phyloP scores from a whole-genome alignment of 805 yeast species.

The Saccharomycopsis sp. region DNA sequence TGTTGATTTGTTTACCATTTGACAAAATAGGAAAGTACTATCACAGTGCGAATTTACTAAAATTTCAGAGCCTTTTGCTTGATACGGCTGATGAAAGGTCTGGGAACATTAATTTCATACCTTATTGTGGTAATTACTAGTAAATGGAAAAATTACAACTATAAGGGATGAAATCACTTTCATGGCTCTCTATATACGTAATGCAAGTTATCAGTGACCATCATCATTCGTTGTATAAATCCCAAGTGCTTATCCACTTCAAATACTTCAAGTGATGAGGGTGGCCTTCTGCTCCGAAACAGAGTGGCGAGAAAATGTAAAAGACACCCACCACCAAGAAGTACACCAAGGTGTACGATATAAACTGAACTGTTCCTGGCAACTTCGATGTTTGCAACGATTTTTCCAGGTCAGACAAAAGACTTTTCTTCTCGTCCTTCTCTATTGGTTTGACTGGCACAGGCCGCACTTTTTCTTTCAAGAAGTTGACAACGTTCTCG shows the following conservation, averaged over 20 bases:
- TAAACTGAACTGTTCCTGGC: background rate
- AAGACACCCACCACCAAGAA: conserved; percentile 44
- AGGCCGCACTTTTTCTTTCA: conserved; percentile 1
- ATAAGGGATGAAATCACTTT: too few relatives aligned
- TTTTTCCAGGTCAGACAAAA: background rate
- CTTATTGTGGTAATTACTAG: too few relatives aligned
- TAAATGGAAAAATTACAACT: too few relatives aligned
- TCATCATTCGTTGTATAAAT: conserved; percentile 1
- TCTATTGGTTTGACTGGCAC: background rate
- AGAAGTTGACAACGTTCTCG: conserved; percentile 12
- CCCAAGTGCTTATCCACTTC: conserved; percentile 42
- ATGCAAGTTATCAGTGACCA: too few relatives aligned
- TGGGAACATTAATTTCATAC: too few relatives aligned
- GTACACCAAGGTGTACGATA: conserved; percentile 36
- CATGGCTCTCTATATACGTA: too few relatives aligned
- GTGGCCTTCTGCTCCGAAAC: conserved; percentile 58
- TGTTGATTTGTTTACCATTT: background rate
- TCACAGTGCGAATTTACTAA: too few relatives aligned
- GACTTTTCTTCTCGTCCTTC: conserved; percentile 3
- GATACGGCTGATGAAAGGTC: too few relatives aligned
- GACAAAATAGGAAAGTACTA: background rate
- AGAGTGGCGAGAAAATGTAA: conserved; percentile 45
- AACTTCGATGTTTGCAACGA: background rate
- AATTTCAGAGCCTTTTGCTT: too few relatives aligned
- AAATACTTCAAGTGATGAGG: conserved; percentile 36